Conservation (phyloP, 345 rosid genomes). For the Conringia planisiliqua region DNA sequence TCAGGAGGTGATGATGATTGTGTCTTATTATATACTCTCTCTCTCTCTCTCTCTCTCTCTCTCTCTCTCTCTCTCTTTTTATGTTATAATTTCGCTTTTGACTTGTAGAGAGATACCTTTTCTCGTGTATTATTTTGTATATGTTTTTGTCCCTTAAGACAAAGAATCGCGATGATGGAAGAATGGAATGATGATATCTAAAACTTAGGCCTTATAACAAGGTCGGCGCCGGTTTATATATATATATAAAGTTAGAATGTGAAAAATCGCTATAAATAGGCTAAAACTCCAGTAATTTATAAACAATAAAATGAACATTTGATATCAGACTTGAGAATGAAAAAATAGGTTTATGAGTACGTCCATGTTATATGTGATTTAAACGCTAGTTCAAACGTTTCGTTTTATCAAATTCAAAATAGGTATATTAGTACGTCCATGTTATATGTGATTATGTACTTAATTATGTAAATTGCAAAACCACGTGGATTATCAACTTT, state of each 20-base stretch:
- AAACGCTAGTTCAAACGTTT: no score
- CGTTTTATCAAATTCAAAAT: no score
- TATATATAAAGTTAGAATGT: background rate
- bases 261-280: no score
- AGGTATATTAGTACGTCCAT: no score
- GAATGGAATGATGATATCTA: background rate
- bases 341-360: no score
- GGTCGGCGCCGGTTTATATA: background rate
- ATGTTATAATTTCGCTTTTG: conserved; percentile 3
- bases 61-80: background rate
- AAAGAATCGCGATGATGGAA: background rate
- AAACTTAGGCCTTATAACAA: background rate
- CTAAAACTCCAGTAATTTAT: no score
- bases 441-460: no score
- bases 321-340: no score
- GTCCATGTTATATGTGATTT: no score
- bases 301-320: no score
- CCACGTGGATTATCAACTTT: no score
- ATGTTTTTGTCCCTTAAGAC: conserved; percentile 26
- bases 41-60: background rate
- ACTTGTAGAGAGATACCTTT: conserved; percentile 8
- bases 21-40: background rate
- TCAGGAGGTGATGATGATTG: conserved; percentile 18
- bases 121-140: conserved; percentile 21
- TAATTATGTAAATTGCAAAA: no score